Evolutionary conservation across 257 asterid species (phyloP).

Genomic region (Lycium barbarum): DNA sequence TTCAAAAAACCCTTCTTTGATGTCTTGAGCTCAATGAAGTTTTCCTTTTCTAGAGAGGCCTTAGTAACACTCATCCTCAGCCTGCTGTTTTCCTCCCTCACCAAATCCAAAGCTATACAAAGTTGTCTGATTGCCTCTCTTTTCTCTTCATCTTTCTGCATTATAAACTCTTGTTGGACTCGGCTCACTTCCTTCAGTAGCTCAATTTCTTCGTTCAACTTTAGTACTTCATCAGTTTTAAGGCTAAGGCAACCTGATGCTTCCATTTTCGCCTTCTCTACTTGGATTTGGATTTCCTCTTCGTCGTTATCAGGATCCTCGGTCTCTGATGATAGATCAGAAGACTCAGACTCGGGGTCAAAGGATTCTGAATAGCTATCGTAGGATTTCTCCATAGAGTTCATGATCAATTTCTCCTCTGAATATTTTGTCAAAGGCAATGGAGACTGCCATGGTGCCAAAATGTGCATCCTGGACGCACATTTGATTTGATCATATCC

Average conservation of each 20-base stretch:
- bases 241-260: constrained; percentile 33
- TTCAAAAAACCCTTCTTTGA: constrained; percentile 61
- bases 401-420: constrained; percentile 47
- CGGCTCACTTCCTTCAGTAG: constrained; percentile 57
- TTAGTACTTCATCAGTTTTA: constrained; percentile 36
- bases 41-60: constrained; percentile 42
- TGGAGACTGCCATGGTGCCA: constrained; percentile 59
- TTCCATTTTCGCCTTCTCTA: constrained; percentile 33
- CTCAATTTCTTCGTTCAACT: constrained; percentile 61
- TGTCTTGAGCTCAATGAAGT: constrained; percentile 37
- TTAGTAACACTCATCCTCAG: constrained; percentile 48
- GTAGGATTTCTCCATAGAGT: constrained; percentile 57
- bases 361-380: constrained; percentile 84
- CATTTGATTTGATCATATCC: constrained; percentile 64
- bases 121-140: constrained; percentile 86
- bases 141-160: constrained; percentile 86
- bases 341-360: constrained; percentile 50
- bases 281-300: constrained; percentile 30
- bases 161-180: constrained; percentile 56
- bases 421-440: constrained; percentile 52
- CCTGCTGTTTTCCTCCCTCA: constrained; percentile 67
- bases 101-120: constrained; percentile 66
- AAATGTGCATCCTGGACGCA: constrained; percentile 53
- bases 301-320: constrained; percentile 74
- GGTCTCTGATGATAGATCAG: constrained; percentile 75